phyloP scores from a whole-genome alignment of 345 rosid species.

The Salix suchowensis region DNA sequence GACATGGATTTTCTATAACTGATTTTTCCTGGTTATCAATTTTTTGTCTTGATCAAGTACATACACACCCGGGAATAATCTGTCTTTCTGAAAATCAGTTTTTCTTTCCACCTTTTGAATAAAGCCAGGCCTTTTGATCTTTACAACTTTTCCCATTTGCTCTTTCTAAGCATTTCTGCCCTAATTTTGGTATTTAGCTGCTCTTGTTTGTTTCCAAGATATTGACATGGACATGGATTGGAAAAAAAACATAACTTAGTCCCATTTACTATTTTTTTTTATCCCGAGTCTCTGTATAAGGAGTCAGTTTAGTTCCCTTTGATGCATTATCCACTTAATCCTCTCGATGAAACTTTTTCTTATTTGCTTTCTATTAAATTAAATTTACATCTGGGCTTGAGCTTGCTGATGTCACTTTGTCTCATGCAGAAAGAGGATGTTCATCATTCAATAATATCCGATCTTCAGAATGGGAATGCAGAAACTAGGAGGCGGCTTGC shows the following conservation, averaged over 20 bases:
- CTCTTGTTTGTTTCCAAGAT: too few species aligned
- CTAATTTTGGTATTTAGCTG: not conserved
- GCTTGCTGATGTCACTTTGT: slow-evolving; percentile 9
- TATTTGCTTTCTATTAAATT: not conserved
- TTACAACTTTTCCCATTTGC: not conserved
- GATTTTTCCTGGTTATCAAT: not conserved
- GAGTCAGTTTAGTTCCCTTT: not conserved
- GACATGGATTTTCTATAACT: not conserved
- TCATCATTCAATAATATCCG: slow-evolving; percentile 96
- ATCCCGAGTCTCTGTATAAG: not conserved
- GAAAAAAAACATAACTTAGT: too few species aligned
- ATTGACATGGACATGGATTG: not conserved
- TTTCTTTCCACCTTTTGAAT: not conserved
- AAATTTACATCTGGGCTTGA: not conserved
- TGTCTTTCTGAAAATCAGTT: not conserved
- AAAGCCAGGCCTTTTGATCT: not conserved
- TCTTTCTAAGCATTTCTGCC: not conserved
- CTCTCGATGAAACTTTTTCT: not conserved
- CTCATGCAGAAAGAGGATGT: slow-evolving; percentile 89
- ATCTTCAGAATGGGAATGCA: slow-evolving; percentile 97
- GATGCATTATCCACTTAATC: not conserved
- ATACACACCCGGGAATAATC: not conserved
- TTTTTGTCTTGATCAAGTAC: not conserved
- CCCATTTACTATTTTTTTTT: not conserved
- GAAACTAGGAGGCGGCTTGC: slow-evolving; percentile 99